A percentile compares a stretch with the other conserved stretches of the same genome.
These are phyloP conservation scores for Echria macrotheca DNA, from an alignment of 495 filamentous ascomycete genomes.

Conservation along the genomic window DNA sequence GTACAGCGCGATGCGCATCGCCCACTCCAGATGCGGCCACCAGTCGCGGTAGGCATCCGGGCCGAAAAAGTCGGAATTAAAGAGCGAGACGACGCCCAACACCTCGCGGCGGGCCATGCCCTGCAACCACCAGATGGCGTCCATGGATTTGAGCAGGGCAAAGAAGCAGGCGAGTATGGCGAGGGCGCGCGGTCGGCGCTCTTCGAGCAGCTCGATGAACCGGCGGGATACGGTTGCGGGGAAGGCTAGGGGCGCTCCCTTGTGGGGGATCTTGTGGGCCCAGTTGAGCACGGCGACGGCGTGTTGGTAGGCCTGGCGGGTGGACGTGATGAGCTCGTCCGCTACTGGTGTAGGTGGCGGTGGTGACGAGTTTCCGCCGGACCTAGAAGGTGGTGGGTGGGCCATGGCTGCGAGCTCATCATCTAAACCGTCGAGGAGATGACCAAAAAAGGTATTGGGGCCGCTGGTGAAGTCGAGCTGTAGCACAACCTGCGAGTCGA, in stretches of 20 bases:
- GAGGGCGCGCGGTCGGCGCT: slow-evolving; percentile 46
- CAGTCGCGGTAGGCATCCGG: slow-evolving; percentile 37
- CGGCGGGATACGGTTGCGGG: slow-evolving; percentile 55
- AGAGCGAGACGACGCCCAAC: slow-evolving; percentile 46
- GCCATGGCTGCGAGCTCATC: slow-evolving; percentile 37
- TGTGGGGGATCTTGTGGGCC: slow-evolving; percentile 51
- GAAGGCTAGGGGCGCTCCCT: slow-evolving; percentile 47
- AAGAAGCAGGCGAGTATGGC: slow-evolving; percentile 53
- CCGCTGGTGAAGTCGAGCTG: slow-evolving; percentile 40
- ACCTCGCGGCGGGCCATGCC: slow-evolving; percentile 53
- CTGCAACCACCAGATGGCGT: slow-evolving; percentile 52
- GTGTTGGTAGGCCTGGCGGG: slow-evolving; percentile 49
- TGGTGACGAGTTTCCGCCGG: too few species aligned
- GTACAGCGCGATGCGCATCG: slow-evolving; percentile 45
- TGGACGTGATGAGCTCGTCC: slow-evolving; percentile 25
- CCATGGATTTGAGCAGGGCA: slow-evolving; percentile 47
- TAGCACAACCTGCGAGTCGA: slow-evolving; percentile 49
- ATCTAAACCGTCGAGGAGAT: slow-evolving; percentile 45
- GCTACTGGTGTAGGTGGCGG: neutral
- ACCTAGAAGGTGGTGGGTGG: too few species aligned
- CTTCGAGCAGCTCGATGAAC: slow-evolving; percentile 48
- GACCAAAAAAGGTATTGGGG: slow-evolving; percentile 44
- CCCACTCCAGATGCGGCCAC: slow-evolving; percentile 54
- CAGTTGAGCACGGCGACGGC: slow-evolving; percentile 52
- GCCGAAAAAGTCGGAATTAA: slow-evolving; percentile 41